These are phyloP conservation scores for Magnolia changhungtana DNA, from an alignment of 164 flowering plant species.

Conservation along the genomic window DNA sequence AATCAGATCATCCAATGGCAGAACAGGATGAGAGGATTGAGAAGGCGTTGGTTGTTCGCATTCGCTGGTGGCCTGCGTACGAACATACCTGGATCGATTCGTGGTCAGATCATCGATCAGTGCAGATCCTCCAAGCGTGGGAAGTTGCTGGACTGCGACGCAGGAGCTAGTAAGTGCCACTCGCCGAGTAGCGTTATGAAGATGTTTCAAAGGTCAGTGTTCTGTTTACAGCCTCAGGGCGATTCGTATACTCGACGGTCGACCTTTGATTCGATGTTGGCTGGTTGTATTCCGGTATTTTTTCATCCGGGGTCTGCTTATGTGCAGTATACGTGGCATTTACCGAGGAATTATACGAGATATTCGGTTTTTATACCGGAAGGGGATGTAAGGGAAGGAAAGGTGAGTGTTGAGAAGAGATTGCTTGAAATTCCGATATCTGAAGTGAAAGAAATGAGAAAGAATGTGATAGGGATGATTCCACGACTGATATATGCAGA, in stretches of 20 bases:
- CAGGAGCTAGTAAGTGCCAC: constrained; percentile 35
- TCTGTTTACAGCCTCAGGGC: constrained; percentile 75
- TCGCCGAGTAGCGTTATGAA: constrained; percentile 46
- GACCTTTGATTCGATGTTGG: constrained; percentile 62
- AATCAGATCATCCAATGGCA: constrained; percentile 53
- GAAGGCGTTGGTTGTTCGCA: constrained; percentile 38
- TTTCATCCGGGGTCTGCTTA: constrained; percentile 77
- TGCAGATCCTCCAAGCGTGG: constrained; percentile 41
- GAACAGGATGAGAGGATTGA: constrained; percentile 41
- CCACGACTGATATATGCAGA: constrained; percentile 64
- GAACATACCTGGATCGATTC: constrained; percentile 28
- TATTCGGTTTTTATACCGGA: constrained; percentile 65
- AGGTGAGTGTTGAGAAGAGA: constrained; percentile 34
- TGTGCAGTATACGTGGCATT: constrained; percentile 68
- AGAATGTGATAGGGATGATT: constrained; percentile 52
- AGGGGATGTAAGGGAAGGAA: constrained; percentile 32
- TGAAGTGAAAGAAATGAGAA: constrained; percentile 48
- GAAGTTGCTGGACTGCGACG: constrained; percentile 41
- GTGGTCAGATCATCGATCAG: constrained; percentile 52
- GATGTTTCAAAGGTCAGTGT: constrained; percentile 51
- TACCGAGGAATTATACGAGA: constrained; percentile 41
- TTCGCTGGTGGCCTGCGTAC: constrained; percentile 70
- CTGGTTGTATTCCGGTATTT: constrained; percentile 81
- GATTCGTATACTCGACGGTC: constrained; percentile 69
- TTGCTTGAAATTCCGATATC: constrained; percentile 30